phyloP scores from a whole-genome alignment of 163 green algal species.

The Trebouxiophyceae sp. region DNA sequence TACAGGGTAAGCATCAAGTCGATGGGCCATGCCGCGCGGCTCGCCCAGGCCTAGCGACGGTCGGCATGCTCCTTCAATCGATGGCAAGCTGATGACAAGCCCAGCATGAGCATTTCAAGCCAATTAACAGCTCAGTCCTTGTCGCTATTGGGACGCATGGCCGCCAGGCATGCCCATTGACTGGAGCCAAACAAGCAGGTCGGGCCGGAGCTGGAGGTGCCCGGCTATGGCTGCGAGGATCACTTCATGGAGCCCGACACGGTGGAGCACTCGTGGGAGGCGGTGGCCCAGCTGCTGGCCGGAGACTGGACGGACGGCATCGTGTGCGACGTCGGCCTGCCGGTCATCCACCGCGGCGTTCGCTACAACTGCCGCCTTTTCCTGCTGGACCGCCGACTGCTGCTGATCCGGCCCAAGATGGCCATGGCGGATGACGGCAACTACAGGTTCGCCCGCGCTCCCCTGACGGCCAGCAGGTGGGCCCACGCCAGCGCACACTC shows the following conservation, averaged over 20 bases:
- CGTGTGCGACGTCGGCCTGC: conserved; percentile 87
- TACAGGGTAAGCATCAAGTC: conserved; percentile 88
- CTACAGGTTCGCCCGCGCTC: too few relatives aligned
- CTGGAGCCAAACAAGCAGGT: too few relatives aligned
- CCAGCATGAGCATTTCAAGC: too few relatives aligned
- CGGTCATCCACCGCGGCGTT: conserved; percentile 78
- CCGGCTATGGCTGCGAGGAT: conserved; percentile 97
- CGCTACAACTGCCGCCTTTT: conserved; percentile 92
- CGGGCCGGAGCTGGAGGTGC: conserved; percentile 91
- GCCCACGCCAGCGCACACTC: too few relatives aligned
- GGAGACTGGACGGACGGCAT: conserved; percentile 66
- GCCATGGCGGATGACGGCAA: conserved; percentile 95
- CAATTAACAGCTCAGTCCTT: too few relatives aligned
- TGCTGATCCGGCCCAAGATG: conserved; percentile 94
- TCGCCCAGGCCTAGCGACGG: too few relatives aligned
- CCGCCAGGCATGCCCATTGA: too few relatives aligned
- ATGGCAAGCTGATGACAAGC: too few relatives aligned
- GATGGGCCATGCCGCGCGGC: too few relatives aligned
- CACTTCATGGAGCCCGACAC: conserved; percentile 95
- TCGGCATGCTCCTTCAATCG: too few relatives aligned
- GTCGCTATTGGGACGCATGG: too few relatives aligned
- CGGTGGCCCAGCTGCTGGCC: conserved; percentile 44
- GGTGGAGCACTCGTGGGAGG: conserved; percentile 80
- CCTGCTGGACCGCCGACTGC: conserved; percentile 67
- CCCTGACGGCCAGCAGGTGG: too few relatives aligned